Conservation (phyloP, 441 rosid genomes). For the Syzygium syzygioides region DNA sequence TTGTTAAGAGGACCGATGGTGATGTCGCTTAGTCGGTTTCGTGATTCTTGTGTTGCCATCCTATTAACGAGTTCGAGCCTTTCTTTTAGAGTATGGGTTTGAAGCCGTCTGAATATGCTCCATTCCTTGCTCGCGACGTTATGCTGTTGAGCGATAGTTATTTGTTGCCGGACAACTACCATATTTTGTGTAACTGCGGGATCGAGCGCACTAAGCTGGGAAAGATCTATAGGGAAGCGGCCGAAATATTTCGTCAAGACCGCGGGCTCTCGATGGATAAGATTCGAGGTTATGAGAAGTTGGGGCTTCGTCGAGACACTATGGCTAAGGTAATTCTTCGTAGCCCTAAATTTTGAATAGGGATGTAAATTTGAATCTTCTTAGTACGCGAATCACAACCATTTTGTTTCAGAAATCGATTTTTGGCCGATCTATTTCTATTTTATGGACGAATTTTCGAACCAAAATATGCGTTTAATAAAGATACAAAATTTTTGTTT, state of each 20-base stretch:
- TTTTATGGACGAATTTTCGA: too few species aligned
- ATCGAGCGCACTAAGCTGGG: conserved; percentile 8
- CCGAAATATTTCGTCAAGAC: conserved; percentile 1
- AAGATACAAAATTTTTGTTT: too few species aligned
- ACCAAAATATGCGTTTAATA: too few species aligned
- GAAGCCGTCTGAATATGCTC: conserved; percentile 3
- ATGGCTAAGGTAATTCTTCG: conserved; percentile 1
- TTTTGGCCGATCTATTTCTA: too few species aligned
- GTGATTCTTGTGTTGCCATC: conserved; percentile 4
- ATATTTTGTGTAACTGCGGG: conserved; percentile 8
- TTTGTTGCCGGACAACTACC: conserved; percentile 5
- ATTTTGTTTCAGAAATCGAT: too few species aligned
- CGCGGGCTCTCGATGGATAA: background rate
- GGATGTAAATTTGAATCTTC: background rate
- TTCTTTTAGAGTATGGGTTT: conserved; percentile 6
- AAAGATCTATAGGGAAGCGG: conserved; percentile 1
- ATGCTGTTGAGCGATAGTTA: conserved; percentile 10
- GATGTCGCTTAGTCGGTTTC: background rate
- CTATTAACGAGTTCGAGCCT: conserved; percentile 2
- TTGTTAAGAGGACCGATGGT: background rate
- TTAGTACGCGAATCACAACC: too few species aligned
- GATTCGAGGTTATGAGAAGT: conserved; percentile 10
- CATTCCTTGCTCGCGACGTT: conserved; percentile 3
- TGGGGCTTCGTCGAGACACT: background rate
- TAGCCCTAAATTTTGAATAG: conserved; percentile 8